These are phyloP conservation scores for Ophiostoma sp. DNA, from an alignment of 2,329 filamentous ascomycete species.

Conservation along the genomic window DNA sequence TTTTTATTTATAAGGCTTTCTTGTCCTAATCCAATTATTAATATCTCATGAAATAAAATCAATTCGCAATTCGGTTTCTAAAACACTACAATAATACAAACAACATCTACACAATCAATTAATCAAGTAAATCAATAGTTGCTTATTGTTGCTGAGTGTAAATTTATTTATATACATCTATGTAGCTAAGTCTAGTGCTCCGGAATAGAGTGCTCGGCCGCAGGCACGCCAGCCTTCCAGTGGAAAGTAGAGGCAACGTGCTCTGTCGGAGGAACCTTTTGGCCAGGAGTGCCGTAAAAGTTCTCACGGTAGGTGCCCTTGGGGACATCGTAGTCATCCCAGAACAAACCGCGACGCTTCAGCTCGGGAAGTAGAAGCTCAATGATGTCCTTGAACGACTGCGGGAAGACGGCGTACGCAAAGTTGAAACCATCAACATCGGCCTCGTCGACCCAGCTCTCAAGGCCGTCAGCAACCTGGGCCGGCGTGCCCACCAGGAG, in stretches of 20 bases:
- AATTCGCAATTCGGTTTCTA: too few species aligned
- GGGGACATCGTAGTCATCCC: conserved; percentile 46
- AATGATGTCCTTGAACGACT: conserved; percentile 61
- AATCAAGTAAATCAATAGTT: too few species aligned
- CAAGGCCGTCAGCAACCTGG: conserved; percentile 63
- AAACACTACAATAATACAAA: too few species aligned
- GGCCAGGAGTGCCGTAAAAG: conserved; percentile 36
- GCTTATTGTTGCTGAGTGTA: too few species aligned
- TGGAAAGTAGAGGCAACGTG: conserved; percentile 40
- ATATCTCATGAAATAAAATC: too few species aligned
- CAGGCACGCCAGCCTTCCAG: conserved; percentile 36
- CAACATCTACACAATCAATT: too few species aligned
- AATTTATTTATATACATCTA: too few species aligned
- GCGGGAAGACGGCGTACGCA: conserved; percentile 43
- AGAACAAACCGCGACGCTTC: conserved; percentile 52
- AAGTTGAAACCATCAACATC: conserved; percentile 74
- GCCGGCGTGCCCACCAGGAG: conserved; percentile 56
- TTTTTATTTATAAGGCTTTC: too few species aligned
- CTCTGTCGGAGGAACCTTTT: conserved; percentile 35
- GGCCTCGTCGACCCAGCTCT: conserved; percentile 62
- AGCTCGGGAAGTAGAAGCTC: conserved; percentile 60
- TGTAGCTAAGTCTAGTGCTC: conserved; percentile 19
- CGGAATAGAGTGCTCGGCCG: conserved; percentile 30
- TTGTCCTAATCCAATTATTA: too few species aligned
- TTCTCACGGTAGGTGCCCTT: conserved; percentile 43